Evolutionary conservation across 768 basidiomycete species (phyloP).

Genomic region (Termitomyces sp.): DNA sequence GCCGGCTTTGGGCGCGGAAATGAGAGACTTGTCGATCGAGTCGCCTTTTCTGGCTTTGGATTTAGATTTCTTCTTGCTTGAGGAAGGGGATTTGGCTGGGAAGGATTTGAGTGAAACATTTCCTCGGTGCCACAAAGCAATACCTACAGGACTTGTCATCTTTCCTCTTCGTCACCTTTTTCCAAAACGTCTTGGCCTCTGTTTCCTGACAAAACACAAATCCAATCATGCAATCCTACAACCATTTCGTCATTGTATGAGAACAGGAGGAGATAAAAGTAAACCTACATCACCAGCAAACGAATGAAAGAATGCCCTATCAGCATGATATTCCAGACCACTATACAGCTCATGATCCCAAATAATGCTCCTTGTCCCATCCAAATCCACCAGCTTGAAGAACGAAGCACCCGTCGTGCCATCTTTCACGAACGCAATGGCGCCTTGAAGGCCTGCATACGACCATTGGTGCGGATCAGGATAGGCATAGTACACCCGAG

Average conservation of each 20-base stretch:
- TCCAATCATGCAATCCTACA: not conserved
- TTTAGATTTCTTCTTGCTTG: conserved; percentile 33
- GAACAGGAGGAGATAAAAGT: not conserved
- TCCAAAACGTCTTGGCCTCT: conserved; percentile 81
- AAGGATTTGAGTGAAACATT: conserved; percentile 2
- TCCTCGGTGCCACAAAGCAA: conserved; percentile 13
- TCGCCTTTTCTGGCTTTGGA: conserved; percentile 52
- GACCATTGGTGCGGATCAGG: conserved; percentile 75
- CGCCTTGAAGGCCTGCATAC: conserved; percentile 86
- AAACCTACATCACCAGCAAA: conserved; percentile 88
- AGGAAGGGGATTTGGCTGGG: not conserved
- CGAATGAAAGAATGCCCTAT: conserved; percentile 88
- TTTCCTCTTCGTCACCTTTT: conserved; percentile 74
- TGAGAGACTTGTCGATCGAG: conserved; percentile 89
- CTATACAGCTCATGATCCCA: conserved; percentile 94
- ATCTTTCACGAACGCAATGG: conserved; percentile 67
- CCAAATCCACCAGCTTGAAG: conserved; percentile 80
- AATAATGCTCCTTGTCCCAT: conserved; percentile 78
- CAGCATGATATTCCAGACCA: conserved; percentile 73
- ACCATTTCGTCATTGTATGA: not conserved
- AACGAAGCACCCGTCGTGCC: conserved; percentile 46
- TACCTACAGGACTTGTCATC: conserved; percentile 43
- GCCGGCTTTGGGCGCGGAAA: conserved; percentile 72
- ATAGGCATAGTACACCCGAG: conserved; percentile 86
- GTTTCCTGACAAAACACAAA: conserved; percentile 25